phyloP scores from a whole-genome alignment of 1,284 basidiomycete genomes.

The Cutaneotrichosporon cavernicola region DNA sequence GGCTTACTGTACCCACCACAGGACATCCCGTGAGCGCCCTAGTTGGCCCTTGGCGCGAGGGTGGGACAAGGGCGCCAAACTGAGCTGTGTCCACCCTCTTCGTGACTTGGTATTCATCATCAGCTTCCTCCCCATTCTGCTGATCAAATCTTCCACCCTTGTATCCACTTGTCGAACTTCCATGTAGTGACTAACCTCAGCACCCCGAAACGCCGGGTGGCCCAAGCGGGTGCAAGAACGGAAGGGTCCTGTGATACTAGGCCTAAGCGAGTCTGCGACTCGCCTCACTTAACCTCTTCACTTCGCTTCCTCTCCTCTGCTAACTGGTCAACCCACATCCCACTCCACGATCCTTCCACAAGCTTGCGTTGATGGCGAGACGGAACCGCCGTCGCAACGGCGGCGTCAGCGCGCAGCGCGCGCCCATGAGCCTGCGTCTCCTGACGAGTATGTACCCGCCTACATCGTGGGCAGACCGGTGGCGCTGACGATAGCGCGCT shows the following conservation, averaged over 20 bases:
- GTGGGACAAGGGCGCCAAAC: no score
- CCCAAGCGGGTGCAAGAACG: background rate
- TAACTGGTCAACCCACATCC: background rate
- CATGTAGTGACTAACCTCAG: background rate
- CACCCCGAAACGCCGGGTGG: background rate
- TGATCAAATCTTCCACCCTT: background rate
- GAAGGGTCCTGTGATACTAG: background rate
- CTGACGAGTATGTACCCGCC: background rate
- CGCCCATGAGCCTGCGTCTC: conserved; percentile 3
- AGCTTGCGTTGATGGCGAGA: background rate
- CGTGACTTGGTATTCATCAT: background rate
- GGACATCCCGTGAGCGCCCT: no score
- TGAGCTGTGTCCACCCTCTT: no score
- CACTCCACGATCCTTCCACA: background rate
- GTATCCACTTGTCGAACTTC: background rate
- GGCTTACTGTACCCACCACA: no score
- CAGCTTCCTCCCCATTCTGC: background rate
- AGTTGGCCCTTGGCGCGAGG: no score
- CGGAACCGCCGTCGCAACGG: background rate
- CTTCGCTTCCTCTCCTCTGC: background rate
- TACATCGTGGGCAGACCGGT: background rate
- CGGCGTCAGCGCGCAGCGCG: conserved; percentile 2
- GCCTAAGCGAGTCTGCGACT: background rate
- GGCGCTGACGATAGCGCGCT: conserved; percentile 2
- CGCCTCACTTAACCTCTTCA: background rate